Base-by-base conservation (phyloP, 805 yeast genomes). In the Barnettozyma pratensis region DNA sequence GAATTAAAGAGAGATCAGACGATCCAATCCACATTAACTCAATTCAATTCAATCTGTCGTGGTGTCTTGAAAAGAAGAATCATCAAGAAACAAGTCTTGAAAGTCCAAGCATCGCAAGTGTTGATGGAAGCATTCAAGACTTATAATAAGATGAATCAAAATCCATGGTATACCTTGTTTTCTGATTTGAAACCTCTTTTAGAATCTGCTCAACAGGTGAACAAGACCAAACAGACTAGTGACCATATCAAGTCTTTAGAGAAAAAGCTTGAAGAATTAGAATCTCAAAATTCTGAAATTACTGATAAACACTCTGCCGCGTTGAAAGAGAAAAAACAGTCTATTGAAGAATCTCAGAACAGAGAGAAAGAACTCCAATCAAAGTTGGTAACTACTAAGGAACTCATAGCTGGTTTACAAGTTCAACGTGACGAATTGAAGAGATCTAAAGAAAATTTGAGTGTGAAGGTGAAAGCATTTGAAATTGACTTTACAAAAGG, bases 91-190 rank as follows among this genome's bases (percentile, higher is more conserved):
- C 69, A 76, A 49, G 69, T 91, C n/a, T 70, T 72, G 45, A 79
- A 80, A 49, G 68, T 83, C 8, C 85, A 83, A 52, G 88, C 97
- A 0, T 79, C 94, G 1, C 81, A 81, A 50, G 71, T 85, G 1
- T 67, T 94, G 38, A 80, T 84, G 45, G 72, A 73, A 46, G 84
- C 87, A 39, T 76, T 94, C 57, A 64, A 68, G 34, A 65, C 73
- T 0, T 80, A 83, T 50, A 73, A 75, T 49, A 66, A 70, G 10
- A 61, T 81, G 10, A 66, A 70, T 41, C 62, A 71, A 9, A 82
- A 81, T 60, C 85, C 86, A 19, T 94, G 99, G 99, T 86, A 87
- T 66, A 78, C 75, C 44, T 70, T 94, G 41, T 81, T 82, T 51
- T 71, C 80, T 25, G 77, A 79, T 46, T 69, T 92, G 56, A 87